Percentiles rank a stretch among this genome's conserved stretches.
phyloP scores from a whole-genome alignment of 352 stramenopile species.

The Globisporangium orthogonon region DNA sequence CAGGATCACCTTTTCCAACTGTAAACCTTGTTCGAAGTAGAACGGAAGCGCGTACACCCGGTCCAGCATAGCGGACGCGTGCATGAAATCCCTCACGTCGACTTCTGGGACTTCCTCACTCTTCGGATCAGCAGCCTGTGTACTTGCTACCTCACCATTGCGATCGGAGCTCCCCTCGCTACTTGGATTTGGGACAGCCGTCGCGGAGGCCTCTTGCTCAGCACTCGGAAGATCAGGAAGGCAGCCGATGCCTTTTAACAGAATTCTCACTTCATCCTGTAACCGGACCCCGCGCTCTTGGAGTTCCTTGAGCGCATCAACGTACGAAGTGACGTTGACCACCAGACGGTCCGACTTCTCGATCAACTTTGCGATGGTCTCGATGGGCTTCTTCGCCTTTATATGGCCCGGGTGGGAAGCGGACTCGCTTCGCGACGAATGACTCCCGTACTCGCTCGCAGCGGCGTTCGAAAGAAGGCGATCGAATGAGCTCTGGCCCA shows the following conservation, averaged over 20 bases:
- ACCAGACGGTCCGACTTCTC: conserved; percentile 53
- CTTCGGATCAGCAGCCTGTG: background rate
- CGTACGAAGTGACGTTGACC: conserved; percentile 66
- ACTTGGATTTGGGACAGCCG: conserved; percentile 3
- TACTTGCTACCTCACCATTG: background rate
- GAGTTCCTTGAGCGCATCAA: conserved; percentile 46
- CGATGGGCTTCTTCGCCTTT: conserved; percentile 63
- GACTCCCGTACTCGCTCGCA: conserved; percentile 5
- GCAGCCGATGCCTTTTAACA: conserved; percentile 54
- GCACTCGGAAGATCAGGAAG: conserved; percentile 2
- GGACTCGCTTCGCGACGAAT: background rate
- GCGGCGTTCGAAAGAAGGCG: conserved; percentile 39
- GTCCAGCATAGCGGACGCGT: conserved; percentile 55
- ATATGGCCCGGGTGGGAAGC: conserved; percentile 8
- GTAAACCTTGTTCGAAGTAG: conserved; percentile 60
- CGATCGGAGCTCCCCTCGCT: background rate
- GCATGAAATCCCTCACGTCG: conserved; percentile 27
- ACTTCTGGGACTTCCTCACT: background rate
- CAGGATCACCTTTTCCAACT: conserved; percentile 48
- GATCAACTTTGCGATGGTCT: conserved; percentile 55
- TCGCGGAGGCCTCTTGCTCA: background rate
- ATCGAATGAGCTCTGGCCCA: conserved; percentile 54
- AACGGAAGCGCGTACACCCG: conserved; percentile 63
- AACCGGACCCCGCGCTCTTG: conserved; percentile 37
- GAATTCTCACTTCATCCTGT: conserved; percentile 39